Base-by-base conservation (phyloP, 208 protist genomes). In the Crithidia bombi region DNA sequence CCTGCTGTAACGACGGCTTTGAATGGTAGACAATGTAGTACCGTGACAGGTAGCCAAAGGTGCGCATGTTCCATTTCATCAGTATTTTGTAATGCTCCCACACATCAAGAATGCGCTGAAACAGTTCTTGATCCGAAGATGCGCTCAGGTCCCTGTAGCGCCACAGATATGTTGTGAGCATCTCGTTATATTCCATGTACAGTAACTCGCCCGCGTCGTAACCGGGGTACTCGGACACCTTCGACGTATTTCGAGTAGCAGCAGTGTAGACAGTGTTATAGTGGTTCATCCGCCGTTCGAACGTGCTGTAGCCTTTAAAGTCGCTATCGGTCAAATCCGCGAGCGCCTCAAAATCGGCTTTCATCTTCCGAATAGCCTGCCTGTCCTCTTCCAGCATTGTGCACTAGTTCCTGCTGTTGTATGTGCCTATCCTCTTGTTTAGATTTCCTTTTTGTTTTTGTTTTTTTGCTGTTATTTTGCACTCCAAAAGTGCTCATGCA, bases 161-260 rank as follows among this genome's bases (percentile, higher is more conserved):
- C 61, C 92, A 72, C 38, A 96, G 68, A 65, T 90, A 93, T 23
- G 82, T 79, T 10, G 89, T 92, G n/a, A 96, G 81, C 86, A 96
- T 94, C 70, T 94, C 87, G 64, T 96, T 87, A 75, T 90, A 96
- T 55, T 96, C 89, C 76, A 92, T 92, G 73, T 94, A 96, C 55
- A 96, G 76, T 21, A 94, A 56, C 36, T 94, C 87, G 44, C 85
- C 83, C 6, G 81, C 82, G 33, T 89, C 79, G 55, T 86, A 93
- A 44, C 86, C 86, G 19, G 81, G 75, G 44, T 79, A 84, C 58
- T 83, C 73, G 7, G 77, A 73, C 7, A 74, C 65, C 30, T 81
- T 83, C 25, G 73, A 79, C 28, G 81, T 83, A 25, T 85, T 90
- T 12, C 87, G 87, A 43, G 88, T 94, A 15, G 87, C 89, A 5